Base-by-base conservation (phyloP, 345 rosid species). In the Passiflora organensis region DNA sequence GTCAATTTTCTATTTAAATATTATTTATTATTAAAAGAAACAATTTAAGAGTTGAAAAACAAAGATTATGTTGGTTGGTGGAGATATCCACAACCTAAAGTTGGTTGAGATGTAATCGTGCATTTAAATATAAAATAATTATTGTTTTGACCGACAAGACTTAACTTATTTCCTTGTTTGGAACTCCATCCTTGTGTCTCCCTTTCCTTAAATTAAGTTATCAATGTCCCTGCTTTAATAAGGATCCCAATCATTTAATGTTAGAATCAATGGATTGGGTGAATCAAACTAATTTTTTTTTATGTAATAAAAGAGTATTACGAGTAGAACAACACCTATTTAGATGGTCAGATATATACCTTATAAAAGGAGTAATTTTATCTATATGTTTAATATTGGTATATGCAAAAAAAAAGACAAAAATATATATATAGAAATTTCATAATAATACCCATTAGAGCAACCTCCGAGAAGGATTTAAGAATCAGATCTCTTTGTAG, bases 11-110 rank as follows among this genome's bases (percentile, higher is more conserved):
- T n/a, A n/a, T n/a, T n/a, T n/a, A n/a, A n/a, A n/a, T n/a, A n/a
- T n/a, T n/a, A n/a, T n/a, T n/a, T n/a, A n/a, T n/a, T n/a, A n/a
- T n/a, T n/a, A 12, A 13, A 4, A 15, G 55, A 48, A 59, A 21
- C 13, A 59, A 70, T 46, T 1, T 9, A 36, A 20, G 61, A 52
- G 55, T 62, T 62, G 72, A 66, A 65, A 58, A 43, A 62, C 62
- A 72, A 62, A 43, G 58, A 62, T 67, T 52, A 63, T 72, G 72
- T 67, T 72, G 72, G 72, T 66, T 54, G 76, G 68, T 72, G 55
- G 51, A 53, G 49, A 62, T 15, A 44, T 65, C 66, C 59, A 58
- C 68, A 54, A 58, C 69, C 59, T 63, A 23, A 32, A n/a, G 1
- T 37, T 46, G 46, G 68, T 66, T 53, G 58, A 47, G 37, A 32